Evolutionary conservation across 208 protist species (phyloP).

Genomic region (Crithidia mellificae): DNA sequence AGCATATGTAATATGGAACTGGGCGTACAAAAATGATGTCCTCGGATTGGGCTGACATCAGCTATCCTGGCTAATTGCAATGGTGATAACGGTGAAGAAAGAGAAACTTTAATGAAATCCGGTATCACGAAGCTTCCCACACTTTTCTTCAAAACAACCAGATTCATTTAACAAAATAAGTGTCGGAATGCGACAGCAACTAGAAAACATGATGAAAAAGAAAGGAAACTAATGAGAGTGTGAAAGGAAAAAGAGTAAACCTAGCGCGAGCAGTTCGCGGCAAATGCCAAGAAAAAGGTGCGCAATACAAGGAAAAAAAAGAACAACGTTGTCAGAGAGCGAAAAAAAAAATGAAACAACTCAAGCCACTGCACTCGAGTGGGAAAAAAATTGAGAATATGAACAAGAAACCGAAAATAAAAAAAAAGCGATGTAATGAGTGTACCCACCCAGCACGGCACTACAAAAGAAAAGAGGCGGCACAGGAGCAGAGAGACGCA

Average conservation of each 20-base stretch:
- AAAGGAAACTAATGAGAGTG: neutral
- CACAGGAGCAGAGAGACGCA: too few species aligned
- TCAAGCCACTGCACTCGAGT: neutral
- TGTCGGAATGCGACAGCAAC: constrained; percentile 2
- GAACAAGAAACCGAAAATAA: neutral
- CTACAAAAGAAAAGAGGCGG: neutral
- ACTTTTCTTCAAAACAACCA: neutral
- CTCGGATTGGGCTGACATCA: too few species aligned
- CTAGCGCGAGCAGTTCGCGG: neutral
- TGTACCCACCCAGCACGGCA: neutral
- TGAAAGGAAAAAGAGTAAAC: constrained; percentile 11
- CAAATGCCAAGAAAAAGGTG: constrained; percentile 7
- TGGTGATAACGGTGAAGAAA: too few species aligned
- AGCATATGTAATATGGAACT: too few species aligned
- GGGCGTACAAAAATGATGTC: too few species aligned
- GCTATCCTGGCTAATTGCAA: too few species aligned
- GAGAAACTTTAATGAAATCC: neutral
- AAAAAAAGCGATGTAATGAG: neutral
- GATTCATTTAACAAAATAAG: neutral
- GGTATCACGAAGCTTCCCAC: neutral
- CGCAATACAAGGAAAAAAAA: neutral
- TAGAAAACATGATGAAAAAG: constrained; percentile 5
- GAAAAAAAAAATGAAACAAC: too few species aligned
- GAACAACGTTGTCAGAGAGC: neutral
- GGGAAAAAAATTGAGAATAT: neutral